Evolutionary conservation across 2,329 filamentous ascomycete genomes (phyloP).

Genomic region (Colletotrichum kahawae): DNA sequence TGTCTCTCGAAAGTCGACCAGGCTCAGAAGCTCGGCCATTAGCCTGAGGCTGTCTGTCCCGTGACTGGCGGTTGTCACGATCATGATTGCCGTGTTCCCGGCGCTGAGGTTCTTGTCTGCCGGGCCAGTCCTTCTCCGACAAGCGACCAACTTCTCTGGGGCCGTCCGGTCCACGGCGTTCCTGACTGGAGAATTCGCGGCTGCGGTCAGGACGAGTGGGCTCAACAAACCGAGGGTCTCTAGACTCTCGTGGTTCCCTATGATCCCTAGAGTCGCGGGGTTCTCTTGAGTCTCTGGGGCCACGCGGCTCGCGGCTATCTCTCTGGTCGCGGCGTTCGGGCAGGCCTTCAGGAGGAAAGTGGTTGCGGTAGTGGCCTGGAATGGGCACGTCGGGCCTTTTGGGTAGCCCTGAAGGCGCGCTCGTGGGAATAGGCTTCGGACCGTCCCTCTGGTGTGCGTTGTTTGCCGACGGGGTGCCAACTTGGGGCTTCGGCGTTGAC

Average conservation of each 20-base stretch:
- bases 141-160: slow-evolving; percentile 39
- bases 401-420: slow-evolving; percentile 45
- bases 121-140: slow-evolving; percentile 43
- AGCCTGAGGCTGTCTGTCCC: slow-evolving; percentile 37
- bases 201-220: slow-evolving; percentile 43
- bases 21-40: slow-evolving; percentile 30
- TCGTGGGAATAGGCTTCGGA: slow-evolving; percentile 37
- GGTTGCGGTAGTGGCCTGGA: slow-evolving; percentile 52
- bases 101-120: slow-evolving; percentile 33
- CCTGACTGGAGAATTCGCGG: slow-evolving; percentile 44
- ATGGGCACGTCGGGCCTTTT: slow-evolving; percentile 64
- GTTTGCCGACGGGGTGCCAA: slow-evolving; percentile 13
- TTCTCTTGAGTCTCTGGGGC: slow-evolving; percentile 31
- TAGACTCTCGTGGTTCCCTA: slow-evolving; percentile 36
- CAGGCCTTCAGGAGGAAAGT: slow-evolving; percentile 36
- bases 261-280: slow-evolving; percentile 25
- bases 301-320: slow-evolving; percentile 35
- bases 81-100: slow-evolving; percentile 43
- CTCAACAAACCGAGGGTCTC: slow-evolving; percentile 44
- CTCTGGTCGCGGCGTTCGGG: slow-evolving; percentile 28
- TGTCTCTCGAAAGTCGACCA: slow-evolving; percentile 29
- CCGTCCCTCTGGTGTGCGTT: slow-evolving; percentile 31
- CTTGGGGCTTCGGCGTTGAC: slow-evolving; percentile 29
- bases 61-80: slow-evolving; percentile 34
- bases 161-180: slow-evolving; percentile 47